Conservation (phyloP, 2,329 filamentous ascomycete genomes). For the Pseudohalonectria lignicola region DNA sequence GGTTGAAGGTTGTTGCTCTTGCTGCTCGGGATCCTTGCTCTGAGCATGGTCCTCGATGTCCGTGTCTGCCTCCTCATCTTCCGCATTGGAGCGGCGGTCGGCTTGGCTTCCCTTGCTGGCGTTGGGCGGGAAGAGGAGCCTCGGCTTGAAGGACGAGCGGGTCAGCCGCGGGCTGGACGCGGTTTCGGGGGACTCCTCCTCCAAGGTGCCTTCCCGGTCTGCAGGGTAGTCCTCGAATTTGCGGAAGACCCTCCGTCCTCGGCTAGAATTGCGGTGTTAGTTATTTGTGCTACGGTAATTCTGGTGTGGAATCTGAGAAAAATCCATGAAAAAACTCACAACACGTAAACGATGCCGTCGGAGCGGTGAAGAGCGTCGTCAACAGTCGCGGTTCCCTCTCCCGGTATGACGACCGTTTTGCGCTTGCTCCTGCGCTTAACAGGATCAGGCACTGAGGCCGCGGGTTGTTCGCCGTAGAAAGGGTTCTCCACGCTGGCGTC, state of each 20-base stretch:
- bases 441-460: conserved; percentile 28
- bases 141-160: conserved; percentile 60
- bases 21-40: conserved; percentile 7
- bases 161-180: conserved; percentile 34
- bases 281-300: no score
- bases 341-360: conserved; percentile 66
- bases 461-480: conserved; percentile 38
- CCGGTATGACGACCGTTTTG: conserved; percentile 41
- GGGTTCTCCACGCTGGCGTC: conserved; percentile 61
- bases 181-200: conserved; percentile 11
- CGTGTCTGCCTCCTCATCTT: conserved; percentile 49
- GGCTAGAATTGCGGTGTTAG: conserved; percentile 33
- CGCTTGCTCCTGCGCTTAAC: conserved; percentile 42
- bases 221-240: conserved; percentile 38
- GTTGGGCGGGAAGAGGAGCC: conserved; percentile 54
- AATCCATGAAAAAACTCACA: conserved; percentile 45
- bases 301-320: conserved; percentile 3
- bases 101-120: conserved; percentile 27
- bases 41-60: conserved; percentile 39
- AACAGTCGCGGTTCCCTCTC: conserved; percentile 46
- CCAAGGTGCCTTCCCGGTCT: conserved; percentile 9
- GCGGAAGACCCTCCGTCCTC: conserved; percentile 69
- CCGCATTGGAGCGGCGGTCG: conserved; percentile 19
- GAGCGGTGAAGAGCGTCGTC: conserved; percentile 53
- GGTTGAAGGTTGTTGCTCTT: conserved; percentile 18